phyloP scores from a whole-genome alignment of 1,284 basidiomycete species.

The Lentinula novae-zelandiae region DNA sequence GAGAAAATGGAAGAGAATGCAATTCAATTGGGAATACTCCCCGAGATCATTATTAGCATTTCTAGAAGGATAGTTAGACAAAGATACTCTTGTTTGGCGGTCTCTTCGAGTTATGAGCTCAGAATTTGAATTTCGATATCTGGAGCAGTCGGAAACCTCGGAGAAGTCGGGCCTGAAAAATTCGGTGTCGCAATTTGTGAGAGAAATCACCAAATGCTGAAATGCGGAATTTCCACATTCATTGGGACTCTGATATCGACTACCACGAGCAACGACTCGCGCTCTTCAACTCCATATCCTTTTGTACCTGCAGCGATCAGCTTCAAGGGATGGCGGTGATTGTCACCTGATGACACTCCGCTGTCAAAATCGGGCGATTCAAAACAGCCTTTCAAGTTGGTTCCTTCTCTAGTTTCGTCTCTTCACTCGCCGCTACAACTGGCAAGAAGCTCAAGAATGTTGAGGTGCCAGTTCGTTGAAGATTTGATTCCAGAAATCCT shows the following conservation, averaged over 20 bases:
- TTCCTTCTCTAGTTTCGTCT: background rate
- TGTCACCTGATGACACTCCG: background rate
- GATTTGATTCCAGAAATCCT: conserved; percentile 33
- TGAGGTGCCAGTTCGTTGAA: background rate
- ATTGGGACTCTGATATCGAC: background rate
- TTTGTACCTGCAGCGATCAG: background rate
- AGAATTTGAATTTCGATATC: background rate
- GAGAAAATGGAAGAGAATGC: conserved; percentile 50
- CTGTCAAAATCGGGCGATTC: background rate
- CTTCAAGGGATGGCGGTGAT: background rate
- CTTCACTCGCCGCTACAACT: background rate
- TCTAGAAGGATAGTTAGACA: no score
- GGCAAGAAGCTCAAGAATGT: background rate
- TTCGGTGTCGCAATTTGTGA: background rate
- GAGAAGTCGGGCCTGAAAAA: background rate
- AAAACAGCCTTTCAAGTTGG: background rate
- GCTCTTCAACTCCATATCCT: background rate
- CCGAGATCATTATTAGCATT: conserved; percentile 50
- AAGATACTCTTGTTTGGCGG: background rate
- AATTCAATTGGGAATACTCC: conserved; percentile 58
- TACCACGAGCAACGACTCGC: background rate
- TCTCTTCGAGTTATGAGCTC: background rate
- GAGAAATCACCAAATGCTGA: background rate
- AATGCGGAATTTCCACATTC: background rate
- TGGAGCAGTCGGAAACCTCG: no score